phyloP scores from a whole-genome alignment of 768 basidiomycete genomes.

The Serendipita sp. region DNA sequence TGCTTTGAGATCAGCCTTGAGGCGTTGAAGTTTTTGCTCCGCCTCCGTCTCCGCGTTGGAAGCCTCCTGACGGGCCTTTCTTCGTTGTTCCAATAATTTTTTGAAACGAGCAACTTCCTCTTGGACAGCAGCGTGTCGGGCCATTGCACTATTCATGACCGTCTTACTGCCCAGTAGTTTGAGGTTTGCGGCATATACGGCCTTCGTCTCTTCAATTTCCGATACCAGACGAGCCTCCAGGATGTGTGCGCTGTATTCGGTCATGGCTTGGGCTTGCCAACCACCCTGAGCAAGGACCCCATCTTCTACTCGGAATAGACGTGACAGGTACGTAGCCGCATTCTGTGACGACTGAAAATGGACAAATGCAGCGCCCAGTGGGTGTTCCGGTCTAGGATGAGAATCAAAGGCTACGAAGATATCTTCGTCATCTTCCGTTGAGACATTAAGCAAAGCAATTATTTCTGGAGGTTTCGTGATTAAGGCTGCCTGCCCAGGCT shows the following conservation, averaged over 20 bases:
- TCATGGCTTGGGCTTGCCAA: constrained; percentile 34
- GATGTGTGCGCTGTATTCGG: constrained; percentile 42
- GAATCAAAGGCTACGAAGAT: constrained; percentile 52
- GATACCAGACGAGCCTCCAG: neutral
- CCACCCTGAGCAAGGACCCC: neutral
- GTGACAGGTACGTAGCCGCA: constrained; percentile 9
- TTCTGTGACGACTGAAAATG: constrained; percentile 18
- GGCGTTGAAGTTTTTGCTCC: neutral
- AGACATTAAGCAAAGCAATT: constrained; percentile 32
- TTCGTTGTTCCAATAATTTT: neutral
- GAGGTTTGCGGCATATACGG: constrained; percentile 35
- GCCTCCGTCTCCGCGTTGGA: constrained; percentile 10
- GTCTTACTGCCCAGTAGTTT: constrained; percentile 28
- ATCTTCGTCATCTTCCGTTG: constrained; percentile 9
- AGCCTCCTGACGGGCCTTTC: constrained; percentile 3
- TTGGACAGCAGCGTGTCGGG: constrained; percentile 15
- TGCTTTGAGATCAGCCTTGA: neutral
- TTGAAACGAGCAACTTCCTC: neutral
- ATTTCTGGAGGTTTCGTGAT: constrained; percentile 63
- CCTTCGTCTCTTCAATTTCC: constrained; percentile 15
- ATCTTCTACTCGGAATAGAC: constrained; percentile 8
- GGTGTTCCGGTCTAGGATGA: constrained; percentile 37
- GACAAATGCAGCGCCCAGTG: constrained; percentile 42
- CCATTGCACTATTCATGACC: constrained; percentile 23
- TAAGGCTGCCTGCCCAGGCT: constrained; percentile 21